A percentile compares a stretch with the other conserved stretches of the same genome.
These are phyloP conservation scores for Recurvomyces mirabilis DNA, from an alignment of 495 filamentous ascomycete genomes.

Conservation along the genomic window DNA sequence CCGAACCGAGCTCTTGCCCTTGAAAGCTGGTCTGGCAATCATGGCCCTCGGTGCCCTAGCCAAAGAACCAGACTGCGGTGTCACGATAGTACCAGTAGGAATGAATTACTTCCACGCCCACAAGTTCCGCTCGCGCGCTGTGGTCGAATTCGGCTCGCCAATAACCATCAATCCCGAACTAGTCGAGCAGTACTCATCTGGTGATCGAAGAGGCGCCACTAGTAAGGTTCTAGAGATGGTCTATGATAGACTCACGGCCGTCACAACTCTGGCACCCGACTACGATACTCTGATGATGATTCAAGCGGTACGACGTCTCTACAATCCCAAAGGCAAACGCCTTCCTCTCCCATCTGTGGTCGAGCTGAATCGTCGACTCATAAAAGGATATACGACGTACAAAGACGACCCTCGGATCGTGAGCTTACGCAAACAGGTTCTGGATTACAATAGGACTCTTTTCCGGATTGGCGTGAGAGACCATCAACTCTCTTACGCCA, in stretches of 20 bases:
- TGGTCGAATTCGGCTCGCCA: slow-evolving; percentile 88
- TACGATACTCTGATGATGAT: slow-evolving; percentile 96
- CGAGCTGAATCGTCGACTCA: slow-evolving; percentile 86
- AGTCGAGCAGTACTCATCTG: slow-evolving; percentile 73
- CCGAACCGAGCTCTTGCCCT: slow-evolving; percentile 77
- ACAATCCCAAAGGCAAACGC: slow-evolving; percentile 89
- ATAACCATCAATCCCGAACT: slow-evolving; percentile 70
- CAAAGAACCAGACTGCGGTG: slow-evolving; percentile 75
- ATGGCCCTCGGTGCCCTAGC: slow-evolving; percentile 93
- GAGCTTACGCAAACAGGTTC: slow-evolving; percentile 64
- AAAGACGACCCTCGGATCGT: slow-evolving; percentile 83
- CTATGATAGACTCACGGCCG: slow-evolving; percentile 69
- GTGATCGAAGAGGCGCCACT: slow-evolving; percentile 75
- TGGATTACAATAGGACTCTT: slow-evolving; percentile 79
- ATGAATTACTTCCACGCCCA: slow-evolving; percentile 99
- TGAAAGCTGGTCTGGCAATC: slow-evolving; percentile 96
- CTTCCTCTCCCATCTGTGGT: slow-evolving; percentile 88
- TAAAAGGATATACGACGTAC: slow-evolving; percentile 84
- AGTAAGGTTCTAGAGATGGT: slow-evolving; percentile 71
- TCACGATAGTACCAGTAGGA: slow-evolving; percentile 97
- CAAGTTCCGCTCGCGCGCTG: slow-evolving; percentile 93
- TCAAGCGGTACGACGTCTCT: slow-evolving; percentile 86
- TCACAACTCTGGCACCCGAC: slow-evolving; percentile 88
- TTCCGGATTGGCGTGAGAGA: slow-evolving; percentile 77
- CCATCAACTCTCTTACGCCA: slow-evolving; percentile 91